phyloP scores from a whole-genome alignment of 2,329 filamentous ascomycete genomes.

The Alternaria atra region DNA sequence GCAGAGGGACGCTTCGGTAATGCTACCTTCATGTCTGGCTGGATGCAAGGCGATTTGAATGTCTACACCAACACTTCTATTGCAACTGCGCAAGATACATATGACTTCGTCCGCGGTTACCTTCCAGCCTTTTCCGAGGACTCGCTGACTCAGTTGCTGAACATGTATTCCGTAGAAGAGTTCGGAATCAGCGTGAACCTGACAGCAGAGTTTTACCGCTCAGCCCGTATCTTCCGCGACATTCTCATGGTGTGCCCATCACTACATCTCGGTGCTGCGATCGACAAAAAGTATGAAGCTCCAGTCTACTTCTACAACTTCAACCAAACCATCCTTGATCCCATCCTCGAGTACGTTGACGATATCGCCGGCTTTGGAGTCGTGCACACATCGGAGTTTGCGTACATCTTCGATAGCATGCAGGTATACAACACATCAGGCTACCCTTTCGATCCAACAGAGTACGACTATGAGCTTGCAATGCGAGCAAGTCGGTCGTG shows the following conservation, averaged over 20 bases:
- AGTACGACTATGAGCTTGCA: constrained; percentile 54
- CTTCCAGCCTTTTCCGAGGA: constrained; percentile 47
- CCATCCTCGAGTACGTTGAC: constrained; percentile 49
- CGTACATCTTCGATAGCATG: constrained; percentile 59
- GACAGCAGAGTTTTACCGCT: constrained; percentile 60
- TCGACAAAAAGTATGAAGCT: constrained; percentile 50
- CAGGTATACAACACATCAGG: constrained; percentile 54
- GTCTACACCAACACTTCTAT: constrained; percentile 55
- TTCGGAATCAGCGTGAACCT: constrained; percentile 55
- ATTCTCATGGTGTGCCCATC: constrained; percentile 62
- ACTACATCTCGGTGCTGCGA: constrained; percentile 53
- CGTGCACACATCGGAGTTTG: constrained; percentile 63
- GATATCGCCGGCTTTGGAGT: constrained; percentile 55
- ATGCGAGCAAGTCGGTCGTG: constrained; percentile 57
- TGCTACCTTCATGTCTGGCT: constrained; percentile 55
- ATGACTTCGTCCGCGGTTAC: constrained; percentile 53
- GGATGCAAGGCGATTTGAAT: constrained; percentile 58
- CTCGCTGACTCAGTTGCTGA: constrained; percentile 37
- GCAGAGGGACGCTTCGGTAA: constrained; percentile 54
- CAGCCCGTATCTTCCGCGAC: constrained; percentile 61
- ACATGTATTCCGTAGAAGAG: constrained; percentile 52
- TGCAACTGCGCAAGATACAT: constrained; percentile 52
- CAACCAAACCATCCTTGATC: constrained; percentile 64
- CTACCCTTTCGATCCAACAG: constrained; percentile 46
- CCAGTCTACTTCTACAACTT: constrained; percentile 61